Evolutionary conservation across 2,329 filamentous ascomycete genomes (phyloP).

Genomic region (Ascochyta lentis): DNA sequence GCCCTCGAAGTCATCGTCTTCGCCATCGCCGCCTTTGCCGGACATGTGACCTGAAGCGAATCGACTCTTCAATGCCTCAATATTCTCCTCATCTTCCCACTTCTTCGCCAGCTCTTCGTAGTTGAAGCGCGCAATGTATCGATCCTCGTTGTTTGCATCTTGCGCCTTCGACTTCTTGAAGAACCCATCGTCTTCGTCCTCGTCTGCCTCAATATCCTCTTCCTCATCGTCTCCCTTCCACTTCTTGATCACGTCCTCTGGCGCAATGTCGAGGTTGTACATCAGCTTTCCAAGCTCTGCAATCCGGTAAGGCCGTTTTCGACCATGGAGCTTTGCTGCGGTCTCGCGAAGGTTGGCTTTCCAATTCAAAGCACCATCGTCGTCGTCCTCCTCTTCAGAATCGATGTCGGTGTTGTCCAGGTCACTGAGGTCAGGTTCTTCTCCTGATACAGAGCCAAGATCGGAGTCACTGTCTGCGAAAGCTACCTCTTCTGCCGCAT

Average conservation of each 20-base stretch:
- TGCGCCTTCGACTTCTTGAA: slow-evolving; percentile 64
- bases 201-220: slow-evolving; percentile 61
- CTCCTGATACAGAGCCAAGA: slow-evolving; percentile 81
- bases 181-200: slow-evolving; percentile 69
- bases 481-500: slow-evolving; percentile 70
- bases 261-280: slow-evolving; percentile 81
- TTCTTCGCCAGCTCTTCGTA: slow-evolving; percentile 82
- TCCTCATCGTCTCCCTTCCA: slow-evolving; percentile 75
- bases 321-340: slow-evolving; percentile 73
- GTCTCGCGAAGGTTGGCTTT: slow-evolving; percentile 84
- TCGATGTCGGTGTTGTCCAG: slow-evolving; percentile 58
- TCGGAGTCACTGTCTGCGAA: slow-evolving; percentile 99
- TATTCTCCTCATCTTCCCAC: slow-evolving; percentile 80
- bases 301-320: slow-evolving; percentile 75
- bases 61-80: slow-evolving; percentile 74
- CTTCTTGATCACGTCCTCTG: slow-evolving; percentile 74
- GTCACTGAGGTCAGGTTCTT: slow-evolving; percentile 49
- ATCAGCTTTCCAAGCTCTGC: slow-evolving; percentile 85
- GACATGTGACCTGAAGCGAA: slow-evolving; percentile 76
- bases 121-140: slow-evolving; percentile 78
- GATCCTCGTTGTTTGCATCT: slow-evolving; percentile 69
- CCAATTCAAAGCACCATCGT: slow-evolving; percentile 79
- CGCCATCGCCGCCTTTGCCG: slow-evolving; percentile 42
- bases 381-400: slow-evolving; percentile 67
- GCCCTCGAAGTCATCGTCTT: slow-evolving; percentile 60